A percentile compares a stretch with the other conserved stretches of the same genome.
phyloP scores from a whole-genome alignment of 768 basidiomycete genomes.

The Strobilomyces echinocephalus region DNA sequence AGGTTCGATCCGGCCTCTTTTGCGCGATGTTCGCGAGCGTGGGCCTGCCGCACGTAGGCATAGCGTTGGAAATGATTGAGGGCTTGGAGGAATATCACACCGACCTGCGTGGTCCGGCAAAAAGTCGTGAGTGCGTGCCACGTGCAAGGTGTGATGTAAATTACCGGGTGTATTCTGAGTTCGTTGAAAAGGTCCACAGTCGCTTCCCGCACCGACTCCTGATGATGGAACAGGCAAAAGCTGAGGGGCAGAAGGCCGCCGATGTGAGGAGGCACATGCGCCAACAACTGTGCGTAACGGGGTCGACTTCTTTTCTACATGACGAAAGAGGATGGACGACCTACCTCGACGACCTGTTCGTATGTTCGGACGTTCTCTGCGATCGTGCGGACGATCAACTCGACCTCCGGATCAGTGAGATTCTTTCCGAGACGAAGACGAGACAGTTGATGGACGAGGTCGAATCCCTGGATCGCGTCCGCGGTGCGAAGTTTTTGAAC shows the following conservation, averaged over 20 bases:
- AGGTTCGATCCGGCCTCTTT: slow-evolving; percentile 25
- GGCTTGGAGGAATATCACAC: slow-evolving; percentile 67
- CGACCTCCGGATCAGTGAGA: slow-evolving; percentile 68
- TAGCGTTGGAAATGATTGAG: slow-evolving; percentile 89
- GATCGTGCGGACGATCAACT: slow-evolving; percentile 69
- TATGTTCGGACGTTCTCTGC: slow-evolving; percentile 71
- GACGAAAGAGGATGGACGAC: slow-evolving; percentile 6
- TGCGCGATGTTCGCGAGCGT: slow-evolving; percentile 50
- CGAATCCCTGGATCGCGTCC: slow-evolving; percentile 72
- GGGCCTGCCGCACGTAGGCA: slow-evolving; percentile 79
- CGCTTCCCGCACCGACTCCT: slow-evolving; percentile 65
- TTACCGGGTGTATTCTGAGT: slow-evolving; percentile 69
- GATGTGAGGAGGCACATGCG: slow-evolving; percentile 65
- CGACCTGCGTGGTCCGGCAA: slow-evolving; percentile 54
- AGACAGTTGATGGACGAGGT: slow-evolving; percentile 80
- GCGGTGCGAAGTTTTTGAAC: slow-evolving; percentile 50
- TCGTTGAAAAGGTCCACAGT: slow-evolving; percentile 84
- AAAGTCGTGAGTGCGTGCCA: background rate
- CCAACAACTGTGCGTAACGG: slow-evolving; percentile 57
- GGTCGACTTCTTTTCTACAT: background rate
- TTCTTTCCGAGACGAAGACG: slow-evolving; percentile 71
- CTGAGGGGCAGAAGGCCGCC: slow-evolving; percentile 84
- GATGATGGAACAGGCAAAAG: slow-evolving; percentile 89
- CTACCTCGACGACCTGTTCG: slow-evolving; percentile 86
- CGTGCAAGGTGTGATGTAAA: slow-evolving; percentile 19